A percentile compares a stretch with the other conserved stretches of the same genome.
These are phyloP conservation scores for Gigaspora rosea DNA, from an alignment of 192 early-diverging fungal genomes.

Conservation along the genomic window DNA sequence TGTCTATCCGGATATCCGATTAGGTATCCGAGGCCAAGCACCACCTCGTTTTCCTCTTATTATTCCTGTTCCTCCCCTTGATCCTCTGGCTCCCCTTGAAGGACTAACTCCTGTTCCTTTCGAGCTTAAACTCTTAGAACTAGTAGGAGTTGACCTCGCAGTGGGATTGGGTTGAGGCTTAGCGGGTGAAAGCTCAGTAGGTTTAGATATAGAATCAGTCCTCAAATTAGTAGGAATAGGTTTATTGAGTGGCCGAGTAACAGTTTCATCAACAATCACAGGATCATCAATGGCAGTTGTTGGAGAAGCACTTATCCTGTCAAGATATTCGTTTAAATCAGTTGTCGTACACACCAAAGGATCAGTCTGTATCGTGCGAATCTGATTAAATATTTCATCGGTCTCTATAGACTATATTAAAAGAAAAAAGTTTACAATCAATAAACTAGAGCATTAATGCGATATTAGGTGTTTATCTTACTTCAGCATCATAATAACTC, in stretches of 20 bases:
- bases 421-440: neutral
- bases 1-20: no score
- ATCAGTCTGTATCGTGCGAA: neutral
- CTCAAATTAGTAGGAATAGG: neutral
- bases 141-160: no score
- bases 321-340: conserved; percentile 14
- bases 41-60: no score
- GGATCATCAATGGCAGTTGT: neutral
- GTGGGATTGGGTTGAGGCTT: no score
- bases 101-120: no score
- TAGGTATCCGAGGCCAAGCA: no score
- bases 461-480: conserved; percentile 32
- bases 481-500: conserved; percentile 60
- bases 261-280: neutral
- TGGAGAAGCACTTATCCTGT: neutral
- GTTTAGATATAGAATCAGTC: no score
- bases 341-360: conserved; percentile 1
- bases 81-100: no score
- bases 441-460: neutral
- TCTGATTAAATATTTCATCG: neutral
- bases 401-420: conserved; percentile 4
- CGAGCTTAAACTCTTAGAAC: no score
- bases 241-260: neutral
- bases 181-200: no score
- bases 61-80: no score